Conservation (phyloP, 176 grass and related monocot genomes). For the Alloteropsis semialata region DNA sequence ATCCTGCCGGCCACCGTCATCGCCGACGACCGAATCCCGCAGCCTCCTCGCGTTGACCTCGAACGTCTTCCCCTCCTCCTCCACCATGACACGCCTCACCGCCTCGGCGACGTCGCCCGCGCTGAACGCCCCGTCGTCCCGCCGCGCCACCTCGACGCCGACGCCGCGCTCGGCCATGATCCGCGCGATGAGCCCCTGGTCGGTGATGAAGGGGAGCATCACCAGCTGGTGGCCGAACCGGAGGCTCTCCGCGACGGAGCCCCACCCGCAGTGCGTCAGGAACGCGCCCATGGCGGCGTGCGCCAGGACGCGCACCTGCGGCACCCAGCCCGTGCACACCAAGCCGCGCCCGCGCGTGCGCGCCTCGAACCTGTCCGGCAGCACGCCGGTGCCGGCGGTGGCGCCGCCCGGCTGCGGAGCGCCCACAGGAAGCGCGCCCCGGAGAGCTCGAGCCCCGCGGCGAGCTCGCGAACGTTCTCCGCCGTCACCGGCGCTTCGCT, state of each 20-base stretch:
- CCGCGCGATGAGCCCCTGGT: no score
- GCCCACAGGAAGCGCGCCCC: conserved; percentile 43
- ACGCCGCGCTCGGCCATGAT: conserved; percentile 10
- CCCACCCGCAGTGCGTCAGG: conserved; percentile 68
- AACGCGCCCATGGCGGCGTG: conserved; percentile 43
- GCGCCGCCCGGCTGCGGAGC: background rate
- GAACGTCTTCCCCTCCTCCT: conserved; percentile 24
- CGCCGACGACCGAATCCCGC: background rate
- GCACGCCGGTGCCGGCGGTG: background rate
- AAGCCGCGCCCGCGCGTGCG: background rate
- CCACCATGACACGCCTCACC: conserved; percentile 20
- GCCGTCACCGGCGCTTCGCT: conserved; percentile 31
- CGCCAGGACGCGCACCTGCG: conserved; percentile 36
- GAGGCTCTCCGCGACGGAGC: conserved; percentile 42
- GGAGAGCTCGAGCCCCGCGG: conserved; percentile 31
- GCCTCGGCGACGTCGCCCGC: background rate
- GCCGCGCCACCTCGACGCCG: conserved; percentile 20
- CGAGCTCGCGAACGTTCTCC: conserved; percentile 18
- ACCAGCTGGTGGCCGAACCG: conserved; percentile 38
- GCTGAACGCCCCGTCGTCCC: conserved; percentile 14
- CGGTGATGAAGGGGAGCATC: conserved; percentile 28
- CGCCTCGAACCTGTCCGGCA: conserved; percentile 20
- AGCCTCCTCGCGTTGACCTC: background rate
- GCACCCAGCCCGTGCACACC: conserved; percentile 37
- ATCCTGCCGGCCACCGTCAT: background rate